These are phyloP conservation scores for Aureobasidium lini DNA, from an alignment of 2,329 filamentous ascomycete genomes.

Conservation along the genomic window DNA sequence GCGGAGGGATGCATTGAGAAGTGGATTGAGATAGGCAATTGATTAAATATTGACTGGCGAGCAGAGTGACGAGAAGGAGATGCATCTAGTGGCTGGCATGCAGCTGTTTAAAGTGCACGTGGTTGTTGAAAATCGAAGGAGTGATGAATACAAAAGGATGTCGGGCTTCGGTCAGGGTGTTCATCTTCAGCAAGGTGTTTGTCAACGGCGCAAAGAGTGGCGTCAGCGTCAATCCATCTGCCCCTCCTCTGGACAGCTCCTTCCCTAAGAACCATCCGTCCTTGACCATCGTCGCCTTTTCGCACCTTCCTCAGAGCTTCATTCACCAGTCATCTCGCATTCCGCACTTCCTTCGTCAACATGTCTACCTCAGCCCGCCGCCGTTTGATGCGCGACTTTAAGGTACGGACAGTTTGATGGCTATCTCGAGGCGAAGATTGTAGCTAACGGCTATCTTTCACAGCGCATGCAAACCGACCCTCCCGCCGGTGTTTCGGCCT, in stretches of 20 bases:
- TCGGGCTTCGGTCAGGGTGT: neutral
- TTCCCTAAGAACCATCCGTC: neutral
- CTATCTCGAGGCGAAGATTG: neutral
- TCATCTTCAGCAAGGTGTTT: neutral
- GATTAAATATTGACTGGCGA: slow-evolving; percentile 2
- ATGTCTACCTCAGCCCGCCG: slow-evolving; percentile 94
- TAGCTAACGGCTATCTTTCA: slow-evolving; percentile 11
- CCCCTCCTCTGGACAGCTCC: neutral
- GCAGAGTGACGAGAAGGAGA: neutral
- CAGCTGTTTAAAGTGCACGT: neutral
- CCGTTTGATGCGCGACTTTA: slow-evolving; percentile 98
- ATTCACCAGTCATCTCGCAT: neutral
- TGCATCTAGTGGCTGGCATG: neutral
- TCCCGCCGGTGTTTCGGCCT: slow-evolving; percentile 91
- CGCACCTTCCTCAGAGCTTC: neutral
- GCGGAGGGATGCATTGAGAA: neutral
- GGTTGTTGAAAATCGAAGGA: neutral
- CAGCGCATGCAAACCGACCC: slow-evolving; percentile 99
- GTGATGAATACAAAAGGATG: neutral
- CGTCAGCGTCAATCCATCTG: neutral
- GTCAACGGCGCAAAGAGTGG: slow-evolving; percentile 9
- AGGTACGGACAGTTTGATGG: slow-evolving; percentile 51
- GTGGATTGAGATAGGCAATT: neutral
- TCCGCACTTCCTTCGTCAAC: slow-evolving; percentile 19
- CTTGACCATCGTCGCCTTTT: neutral